Percentiles rank a stretch among this genome's conserved stretches.
phyloP scores from a whole-genome alignment of 2,329 filamentous ascomycete genomes.

The Akanthomyces uredinophilus region DNA sequence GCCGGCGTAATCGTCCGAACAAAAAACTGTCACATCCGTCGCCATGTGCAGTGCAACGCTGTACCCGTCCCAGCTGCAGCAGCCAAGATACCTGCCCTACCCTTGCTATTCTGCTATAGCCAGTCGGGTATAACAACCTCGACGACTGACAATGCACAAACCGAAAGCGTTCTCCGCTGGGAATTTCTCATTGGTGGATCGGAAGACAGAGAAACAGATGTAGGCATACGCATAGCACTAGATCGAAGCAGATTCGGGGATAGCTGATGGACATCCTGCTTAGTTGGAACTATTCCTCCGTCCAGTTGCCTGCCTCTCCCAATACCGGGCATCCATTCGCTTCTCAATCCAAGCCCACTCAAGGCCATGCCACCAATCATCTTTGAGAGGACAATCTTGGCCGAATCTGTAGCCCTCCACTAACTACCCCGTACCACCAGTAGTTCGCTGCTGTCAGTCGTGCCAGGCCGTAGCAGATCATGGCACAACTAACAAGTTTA shows the following conservation, averaged over 20 bases:
- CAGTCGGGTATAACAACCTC: not conserved
- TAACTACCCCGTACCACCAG: too few species aligned
- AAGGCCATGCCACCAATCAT: conserved; percentile 2
- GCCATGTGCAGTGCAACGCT: not conserved
- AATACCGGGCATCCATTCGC: not conserved
- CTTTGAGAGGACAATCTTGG: not conserved
- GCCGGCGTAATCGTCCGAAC: not conserved
- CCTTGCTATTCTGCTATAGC: not conserved
- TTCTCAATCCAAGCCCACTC: not conserved
- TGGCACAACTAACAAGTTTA: not conserved
- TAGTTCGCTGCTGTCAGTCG: not conserved
- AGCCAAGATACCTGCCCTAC: not conserved
- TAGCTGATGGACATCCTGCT: too few species aligned
- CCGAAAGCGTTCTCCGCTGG: not conserved
- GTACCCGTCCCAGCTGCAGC: not conserved
- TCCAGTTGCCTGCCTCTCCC: not conserved
- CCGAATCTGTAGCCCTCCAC: not conserved
- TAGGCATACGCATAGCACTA: not conserved
- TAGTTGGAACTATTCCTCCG: too few species aligned
- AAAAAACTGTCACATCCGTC: not conserved
- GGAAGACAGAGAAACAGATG: not conserved
- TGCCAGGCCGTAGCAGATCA: not conserved
- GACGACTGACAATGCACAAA: not conserved
- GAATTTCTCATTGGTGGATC: not conserved
- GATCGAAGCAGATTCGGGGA: not conserved